Conservation (phyloP, 352 stramenopile species). For the Globisporangium okanoganense region DNA sequence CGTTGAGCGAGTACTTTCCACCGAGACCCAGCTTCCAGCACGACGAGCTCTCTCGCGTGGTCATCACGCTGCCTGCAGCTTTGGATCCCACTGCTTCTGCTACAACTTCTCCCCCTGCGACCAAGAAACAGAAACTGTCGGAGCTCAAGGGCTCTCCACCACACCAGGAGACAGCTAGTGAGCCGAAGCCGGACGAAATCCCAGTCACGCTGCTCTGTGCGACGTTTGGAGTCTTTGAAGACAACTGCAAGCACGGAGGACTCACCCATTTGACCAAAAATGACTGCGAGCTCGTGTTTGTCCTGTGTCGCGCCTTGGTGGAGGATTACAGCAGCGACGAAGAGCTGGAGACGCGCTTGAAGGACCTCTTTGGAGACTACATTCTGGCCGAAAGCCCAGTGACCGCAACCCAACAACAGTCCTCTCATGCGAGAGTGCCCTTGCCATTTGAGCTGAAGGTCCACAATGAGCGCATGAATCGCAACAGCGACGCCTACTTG, state of each 20-base stretch:
- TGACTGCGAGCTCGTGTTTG: constrained; percentile 4
- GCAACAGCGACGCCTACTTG: neutral
- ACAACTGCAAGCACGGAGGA: neutral
- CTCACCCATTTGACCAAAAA: neutral
- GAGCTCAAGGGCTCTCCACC: neutral
- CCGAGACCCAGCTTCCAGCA: constrained; percentile 2
- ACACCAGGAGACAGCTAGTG: neutral
- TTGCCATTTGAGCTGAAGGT: neutral
- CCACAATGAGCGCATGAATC: neutral
- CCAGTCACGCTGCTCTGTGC: neutral
- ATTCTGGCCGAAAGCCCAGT: neutral
- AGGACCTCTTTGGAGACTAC: constrained; percentile 1
- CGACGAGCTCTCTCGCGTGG: neutral
- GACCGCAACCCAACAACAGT: neutral
- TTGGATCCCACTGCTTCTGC: neutral
- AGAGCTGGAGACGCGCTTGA: neutral
- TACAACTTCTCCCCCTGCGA: neutral
- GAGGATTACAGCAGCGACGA: neutral
- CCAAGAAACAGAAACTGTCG: neutral
- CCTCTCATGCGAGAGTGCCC: neutral
- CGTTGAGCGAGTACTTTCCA: neutral
- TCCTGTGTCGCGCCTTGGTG: neutral
- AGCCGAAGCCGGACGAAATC: neutral
- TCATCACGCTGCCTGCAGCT: neutral
- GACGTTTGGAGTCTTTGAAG: neutral